These are phyloP conservation scores for Cercospora sojina DNA, from an alignment of 2,329 filamentous ascomycete species.

Conservation along the genomic window DNA sequence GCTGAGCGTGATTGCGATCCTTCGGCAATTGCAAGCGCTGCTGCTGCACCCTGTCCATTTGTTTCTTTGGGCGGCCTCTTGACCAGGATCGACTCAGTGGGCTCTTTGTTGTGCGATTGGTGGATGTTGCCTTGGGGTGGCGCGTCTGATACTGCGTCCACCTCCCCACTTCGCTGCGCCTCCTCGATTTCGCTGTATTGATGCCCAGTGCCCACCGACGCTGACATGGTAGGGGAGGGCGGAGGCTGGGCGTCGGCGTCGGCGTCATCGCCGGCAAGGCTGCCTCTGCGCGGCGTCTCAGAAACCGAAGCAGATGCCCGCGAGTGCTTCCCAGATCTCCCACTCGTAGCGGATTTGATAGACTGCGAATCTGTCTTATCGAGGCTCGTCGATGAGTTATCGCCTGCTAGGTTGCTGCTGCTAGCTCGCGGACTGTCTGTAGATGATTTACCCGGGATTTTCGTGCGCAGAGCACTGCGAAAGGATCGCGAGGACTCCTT, in stretches of 20 bases:
- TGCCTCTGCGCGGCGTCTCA: slow-evolving; percentile 41
- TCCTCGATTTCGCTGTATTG: slow-evolving; percentile 66
- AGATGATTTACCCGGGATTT: slow-evolving; percentile 70
- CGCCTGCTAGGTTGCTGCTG: slow-evolving; percentile 57
- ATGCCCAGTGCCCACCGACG: slow-evolving; percentile 68
- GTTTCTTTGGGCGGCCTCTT: slow-evolving; percentile 52
- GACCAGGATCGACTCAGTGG: slow-evolving; percentile 86
- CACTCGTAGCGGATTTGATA: slow-evolving; percentile 68
- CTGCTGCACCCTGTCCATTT: slow-evolving; percentile 32
- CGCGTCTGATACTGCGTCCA: slow-evolving; percentile 89
- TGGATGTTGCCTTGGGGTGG: slow-evolving; percentile 67
- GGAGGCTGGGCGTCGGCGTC: slow-evolving; percentile 54
- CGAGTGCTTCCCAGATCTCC: slow-evolving; percentile 36
- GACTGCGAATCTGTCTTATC: slow-evolving; percentile 75
- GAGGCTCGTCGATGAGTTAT: slow-evolving; percentile 45
- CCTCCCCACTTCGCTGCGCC: slow-evolving; percentile 82
- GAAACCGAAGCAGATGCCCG: slow-evolving; percentile 25
- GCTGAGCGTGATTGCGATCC: slow-evolving; percentile 27
- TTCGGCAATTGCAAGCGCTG: slow-evolving; percentile 29
- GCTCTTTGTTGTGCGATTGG: slow-evolving; percentile 60
- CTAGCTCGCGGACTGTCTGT: slow-evolving; percentile 81
- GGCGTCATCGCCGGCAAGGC: slow-evolving; percentile 28
- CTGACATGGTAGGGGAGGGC: slow-evolving; percentile 82
- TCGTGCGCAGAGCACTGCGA: slow-evolving; percentile 75
- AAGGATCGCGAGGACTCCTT: slow-evolving; percentile 89